Base-by-base conservation (phyloP, 139 green algal genomes). In the Spirogloea muscicola region DNA sequence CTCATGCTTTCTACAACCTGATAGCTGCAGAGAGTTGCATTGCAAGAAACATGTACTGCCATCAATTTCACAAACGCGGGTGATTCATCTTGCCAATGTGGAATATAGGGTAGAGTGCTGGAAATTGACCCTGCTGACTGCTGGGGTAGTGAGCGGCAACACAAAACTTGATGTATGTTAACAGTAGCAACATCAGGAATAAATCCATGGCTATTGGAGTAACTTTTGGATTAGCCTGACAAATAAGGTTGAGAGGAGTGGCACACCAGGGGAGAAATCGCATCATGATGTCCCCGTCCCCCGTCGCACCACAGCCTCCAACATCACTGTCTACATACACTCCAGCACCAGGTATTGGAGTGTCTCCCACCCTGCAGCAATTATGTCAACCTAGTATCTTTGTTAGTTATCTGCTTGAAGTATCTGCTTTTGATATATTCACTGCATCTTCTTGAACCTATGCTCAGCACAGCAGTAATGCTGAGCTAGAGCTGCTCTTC, bases 271-370 rank as follows among this genome's bases (percentile, higher is more conserved):
- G 88, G 46, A 90, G 77, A 66, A 94, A 93, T n/a, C 87, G 72
- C 41, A 93, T 76, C 68, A 93, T 90, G 3, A 80, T 33, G 79
- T 93, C 89, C 3, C 89, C 89, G 60, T 93, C 88, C 0, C 89
- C 89, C 10, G 89, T 93, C 31, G 87, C 81, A 0, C 87, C 89
- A 75, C 89, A 93, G 1, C 58, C 89, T 2, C 89, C 89, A 1
- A 90, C 85, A 3, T 80, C 72, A 13, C 27, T 77, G 61, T 92
- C 89, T 0, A 82, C 89, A 69, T 93, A 93, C 0, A 85, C 82
- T 25, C 83, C 88, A 18, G 83, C 87, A 0, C 89, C 89, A 3
- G 87, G 34, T 18, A 93, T 72, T 2, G 83, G 72, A 3, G 63
- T 76, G 44, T 93, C 88, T 2, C 88, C 85, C 16, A 92, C 80